These are phyloP conservation scores for Hirschfeldia incana DNA, from an alignment of 345 rosid species.

Conservation along the genomic window DNA sequence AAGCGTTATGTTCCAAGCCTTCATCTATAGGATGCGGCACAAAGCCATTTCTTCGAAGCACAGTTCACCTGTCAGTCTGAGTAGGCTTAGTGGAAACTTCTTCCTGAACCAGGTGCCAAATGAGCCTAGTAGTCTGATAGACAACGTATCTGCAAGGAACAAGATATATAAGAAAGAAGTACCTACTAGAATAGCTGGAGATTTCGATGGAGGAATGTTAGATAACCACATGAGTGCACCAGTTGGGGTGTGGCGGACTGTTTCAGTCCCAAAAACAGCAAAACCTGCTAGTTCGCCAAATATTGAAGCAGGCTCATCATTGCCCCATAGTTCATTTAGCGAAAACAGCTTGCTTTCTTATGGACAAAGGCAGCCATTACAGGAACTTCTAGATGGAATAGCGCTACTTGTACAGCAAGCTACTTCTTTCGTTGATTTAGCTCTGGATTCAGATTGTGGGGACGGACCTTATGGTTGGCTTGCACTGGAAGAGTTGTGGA, in stretches of 20 bases:
- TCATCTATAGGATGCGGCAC: conserved; percentile 88
- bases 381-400: conserved; percentile 91
- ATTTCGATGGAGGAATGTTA: conserved; percentile 73
- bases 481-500: conserved; percentile 96
- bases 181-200: conserved; percentile 94
- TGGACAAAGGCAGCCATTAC: conserved; percentile 89
- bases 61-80: conserved; percentile 49
- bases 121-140: conserved; percentile 76
- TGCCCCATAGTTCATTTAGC: conserved; percentile 66
- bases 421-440: conserved; percentile 92
- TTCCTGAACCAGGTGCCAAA: conserved; percentile 67
- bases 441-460: conserved; percentile 86
- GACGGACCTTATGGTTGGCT: conserved; percentile 99
- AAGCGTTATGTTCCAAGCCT: conserved; percentile 86
- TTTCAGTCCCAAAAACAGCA: conserved; percentile 76
- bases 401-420: conserved; percentile 92
- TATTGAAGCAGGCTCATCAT: conserved; percentile 70
- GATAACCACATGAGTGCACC: conserved; percentile 85
- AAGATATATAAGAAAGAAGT: conserved; percentile 85
- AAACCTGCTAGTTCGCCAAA: conserved; percentile 64
- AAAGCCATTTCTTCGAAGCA: conserved; percentile 51
- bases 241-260: conserved; percentile 97
- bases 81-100: conserved; percentile 61
- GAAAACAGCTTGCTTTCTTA: conserved; percentile 82
- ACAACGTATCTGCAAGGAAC: conserved; percentile 69